Evolutionary conservation across 2,329 filamentous ascomycete genomes (phyloP).

Genomic region (Xylariaceae sp.): DNA sequence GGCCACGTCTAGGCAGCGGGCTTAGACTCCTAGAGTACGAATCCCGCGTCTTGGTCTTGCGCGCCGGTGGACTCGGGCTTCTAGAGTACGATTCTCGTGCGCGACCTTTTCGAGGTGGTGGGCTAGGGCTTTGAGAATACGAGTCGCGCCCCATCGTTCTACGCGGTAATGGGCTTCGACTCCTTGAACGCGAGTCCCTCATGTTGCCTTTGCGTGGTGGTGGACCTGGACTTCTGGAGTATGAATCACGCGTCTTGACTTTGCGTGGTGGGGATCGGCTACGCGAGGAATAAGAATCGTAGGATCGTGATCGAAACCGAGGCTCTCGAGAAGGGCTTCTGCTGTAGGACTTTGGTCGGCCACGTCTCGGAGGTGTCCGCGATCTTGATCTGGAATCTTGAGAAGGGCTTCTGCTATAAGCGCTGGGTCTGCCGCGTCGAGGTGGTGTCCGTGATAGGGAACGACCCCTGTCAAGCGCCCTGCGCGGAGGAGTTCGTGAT

Average conservation of each 20-base stretch:
- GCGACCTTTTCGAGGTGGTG: too few species aligned
- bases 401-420: slow-evolving; percentile 30
- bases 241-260: slow-evolving; percentile 9
- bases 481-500: slow-evolving; percentile 37
- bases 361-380: slow-evolving; percentile 19
- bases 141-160: background rate
- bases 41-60: too few species aligned
- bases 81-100: background rate
- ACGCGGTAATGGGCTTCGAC: background rate
- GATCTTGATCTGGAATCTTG: slow-evolving; percentile 31
- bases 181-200: too few species aligned
- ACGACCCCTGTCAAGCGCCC: slow-evolving; percentile 32
- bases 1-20: background rate
- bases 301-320: slow-evolving; percentile 28
- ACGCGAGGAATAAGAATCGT: slow-evolving; percentile 18
- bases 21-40: background rate
- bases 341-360: slow-evolving; percentile 28
- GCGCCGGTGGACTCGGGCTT: too few species aligned
- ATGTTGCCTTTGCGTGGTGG: background rate
- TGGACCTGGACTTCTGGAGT: slow-evolving; percentile 1
- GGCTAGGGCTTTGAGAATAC: too few species aligned
- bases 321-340: slow-evolving; percentile 27
- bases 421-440: slow-evolving; percentile 27
- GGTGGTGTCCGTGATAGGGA: slow-evolving; percentile 31
- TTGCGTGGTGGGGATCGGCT: slow-evolving; percentile 19